Percentiles rank a stretch among this genome's conserved stretches.
phyloP scores from a whole-genome alignment of 2,329 filamentous ascomycete genomes.

The Phyllosticta citriasiana region DNA sequence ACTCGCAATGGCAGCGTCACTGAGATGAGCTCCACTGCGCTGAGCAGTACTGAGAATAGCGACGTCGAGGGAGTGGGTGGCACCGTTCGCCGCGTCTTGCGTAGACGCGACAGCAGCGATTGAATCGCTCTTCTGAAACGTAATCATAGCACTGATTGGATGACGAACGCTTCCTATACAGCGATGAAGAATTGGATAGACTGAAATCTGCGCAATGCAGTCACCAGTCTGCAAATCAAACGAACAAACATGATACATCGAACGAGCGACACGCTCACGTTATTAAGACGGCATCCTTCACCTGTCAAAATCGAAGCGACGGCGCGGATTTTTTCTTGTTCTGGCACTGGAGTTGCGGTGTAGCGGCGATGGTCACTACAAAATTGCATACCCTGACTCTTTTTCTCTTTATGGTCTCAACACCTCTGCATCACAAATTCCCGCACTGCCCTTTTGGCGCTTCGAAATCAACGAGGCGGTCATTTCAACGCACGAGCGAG shows the following conservation, averaged over 20 bases:
- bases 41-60: conserved; percentile 6
- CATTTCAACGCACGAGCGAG: background rate
- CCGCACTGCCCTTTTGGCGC: background rate
- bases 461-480: background rate
- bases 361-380: background rate
- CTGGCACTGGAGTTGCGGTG: conserved; percentile 4
- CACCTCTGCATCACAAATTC: background rate
- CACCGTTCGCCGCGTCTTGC: conserved; percentile 1
- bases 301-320: background rate
- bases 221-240: background rate
- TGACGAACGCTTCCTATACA: background rate
- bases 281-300: background rate
- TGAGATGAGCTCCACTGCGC: background rate
- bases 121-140: background rate
- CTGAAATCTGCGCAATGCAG: background rate
- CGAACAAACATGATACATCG: background rate
- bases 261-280: background rate
- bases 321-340: background rate
- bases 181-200: background rate
- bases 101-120: conserved; percentile 1
- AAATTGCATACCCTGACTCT: conserved; percentile 4
- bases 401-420: background rate
- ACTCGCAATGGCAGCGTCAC: conserved; percentile 5
- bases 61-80: conserved; percentile 1
- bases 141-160: background rate